Percentiles rank a stretch among this genome's conserved stretches.
Conservation (phyloP, 2,329 filamentous ascomycete species). For the Penicillium sp. region DNA sequence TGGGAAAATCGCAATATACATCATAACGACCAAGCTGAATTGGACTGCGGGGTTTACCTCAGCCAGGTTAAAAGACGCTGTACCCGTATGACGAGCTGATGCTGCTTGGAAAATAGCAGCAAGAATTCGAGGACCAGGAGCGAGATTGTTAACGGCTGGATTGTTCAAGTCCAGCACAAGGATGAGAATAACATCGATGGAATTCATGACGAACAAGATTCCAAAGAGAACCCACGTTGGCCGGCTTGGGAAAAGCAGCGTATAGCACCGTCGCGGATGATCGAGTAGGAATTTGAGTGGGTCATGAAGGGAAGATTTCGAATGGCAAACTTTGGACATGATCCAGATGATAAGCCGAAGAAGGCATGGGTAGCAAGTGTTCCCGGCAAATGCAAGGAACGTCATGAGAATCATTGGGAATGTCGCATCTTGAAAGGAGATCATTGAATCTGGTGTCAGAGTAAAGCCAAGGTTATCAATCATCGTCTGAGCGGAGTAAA, state of each 20-base stretch:
- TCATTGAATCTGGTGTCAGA: slow-evolving; percentile 56
- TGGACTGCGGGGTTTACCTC: slow-evolving; percentile 56
- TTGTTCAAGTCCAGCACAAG: slow-evolving; percentile 54
- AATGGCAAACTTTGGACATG: slow-evolving; percentile 49
- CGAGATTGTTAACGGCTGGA: slow-evolving; percentile 41
- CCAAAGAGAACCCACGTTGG: slow-evolving; percentile 59
- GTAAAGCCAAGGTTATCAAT: slow-evolving; percentile 55
- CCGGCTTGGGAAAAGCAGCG: slow-evolving; percentile 59
- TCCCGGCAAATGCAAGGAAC: slow-evolving; percentile 40
- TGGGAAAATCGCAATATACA: slow-evolving; percentile 96
- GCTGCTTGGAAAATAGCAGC: slow-evolving; percentile 60
- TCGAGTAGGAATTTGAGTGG: slow-evolving; percentile 58
- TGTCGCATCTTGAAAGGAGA: slow-evolving; percentile 47
- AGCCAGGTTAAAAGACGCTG: slow-evolving; percentile 51
- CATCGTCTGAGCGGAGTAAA: slow-evolving; percentile 54
- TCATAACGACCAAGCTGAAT: slow-evolving; percentile 74
- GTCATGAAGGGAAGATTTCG: slow-evolving; percentile 33
- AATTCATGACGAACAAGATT: slow-evolving; percentile 53
- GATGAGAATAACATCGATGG: slow-evolving; percentile 57
- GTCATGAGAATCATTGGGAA: slow-evolving; percentile 42
- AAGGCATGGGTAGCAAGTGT: slow-evolving; percentile 54
- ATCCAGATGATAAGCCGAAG: slow-evolving; percentile 58
- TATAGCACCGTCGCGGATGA: slow-evolving; percentile 84
- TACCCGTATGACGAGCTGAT: slow-evolving; percentile 51
- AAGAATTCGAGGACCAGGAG: slow-evolving; percentile 50